Conservation (phyloP, 2,329 filamentous ascomycete genomes). For the Coleophoma crateriformis region DNA sequence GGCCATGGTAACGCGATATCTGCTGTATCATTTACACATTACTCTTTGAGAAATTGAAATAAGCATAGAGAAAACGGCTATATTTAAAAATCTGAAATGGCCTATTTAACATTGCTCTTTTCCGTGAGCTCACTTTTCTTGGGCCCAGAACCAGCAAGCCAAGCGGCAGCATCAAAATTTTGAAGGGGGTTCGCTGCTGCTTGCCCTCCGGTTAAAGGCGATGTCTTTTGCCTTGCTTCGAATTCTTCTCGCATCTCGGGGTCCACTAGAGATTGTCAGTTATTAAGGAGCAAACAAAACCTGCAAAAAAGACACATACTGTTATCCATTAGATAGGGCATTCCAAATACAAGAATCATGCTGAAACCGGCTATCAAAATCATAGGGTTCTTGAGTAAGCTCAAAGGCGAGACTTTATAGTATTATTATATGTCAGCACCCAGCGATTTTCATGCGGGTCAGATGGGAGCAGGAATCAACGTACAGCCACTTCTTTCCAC, state of each 20-base stretch:
- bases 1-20: too few species aligned
- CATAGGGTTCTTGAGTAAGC: constrained; percentile 91
- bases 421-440: neutral
- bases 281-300: constrained; percentile 1
- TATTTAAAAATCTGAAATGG: too few species aligned
- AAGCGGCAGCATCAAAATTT: constrained; percentile 63
- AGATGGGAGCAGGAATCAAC: constrained; percentile 28
- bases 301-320: constrained; percentile 53
- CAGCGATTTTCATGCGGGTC: neutral
- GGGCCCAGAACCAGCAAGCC: constrained; percentile 45
- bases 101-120: constrained; percentile 11
- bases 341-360: constrained; percentile 78
- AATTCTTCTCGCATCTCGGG: constrained; percentile 93
- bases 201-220: constrained; percentile 55
- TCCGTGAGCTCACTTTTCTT: constrained; percentile 17
- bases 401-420: constrained; percentile 66
- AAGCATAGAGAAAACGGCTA: too few species aligned
- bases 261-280: constrained; percentile 63
- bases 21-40: too few species aligned
- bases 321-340: constrained; percentile 94
- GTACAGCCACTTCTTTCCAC: constrained; percentile 70
- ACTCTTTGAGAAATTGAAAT: too few species aligned
- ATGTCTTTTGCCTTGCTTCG: constrained; percentile 79
- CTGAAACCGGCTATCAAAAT: constrained; percentile 85
- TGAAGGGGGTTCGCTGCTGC: constrained; percentile 41